phyloP scores from a whole-genome alignment of 148 eudicot genomes.

The Cornus kousa region DNA sequence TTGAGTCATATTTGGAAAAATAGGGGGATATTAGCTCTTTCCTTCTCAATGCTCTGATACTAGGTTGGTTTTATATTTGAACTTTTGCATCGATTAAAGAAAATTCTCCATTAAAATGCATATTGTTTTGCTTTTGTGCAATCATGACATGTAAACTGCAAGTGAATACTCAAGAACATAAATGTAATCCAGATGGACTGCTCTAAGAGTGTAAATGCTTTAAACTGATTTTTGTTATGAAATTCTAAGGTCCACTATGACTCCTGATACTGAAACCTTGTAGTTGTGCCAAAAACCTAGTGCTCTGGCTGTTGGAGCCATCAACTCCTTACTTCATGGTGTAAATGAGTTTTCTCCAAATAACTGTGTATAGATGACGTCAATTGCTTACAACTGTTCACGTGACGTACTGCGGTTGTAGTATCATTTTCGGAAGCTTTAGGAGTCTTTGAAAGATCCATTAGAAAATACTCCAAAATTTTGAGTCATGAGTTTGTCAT shows the following conservation, averaged over 20 bases:
- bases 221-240: background rate
- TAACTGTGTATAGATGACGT: background rate
- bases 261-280: background rate
- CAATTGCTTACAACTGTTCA: background rate
- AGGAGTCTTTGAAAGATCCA: background rate
- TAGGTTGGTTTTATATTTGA: slow-evolving; percentile 3
- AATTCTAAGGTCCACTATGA: background rate
- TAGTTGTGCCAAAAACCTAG: background rate
- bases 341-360: background rate
- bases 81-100: slow-evolving; percentile 6
- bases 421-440: background rate
- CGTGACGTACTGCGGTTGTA: background rate
- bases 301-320: background rate
- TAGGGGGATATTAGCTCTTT: slow-evolving; percentile 1
- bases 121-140: background rate
- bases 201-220: background rate
- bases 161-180: background rate
- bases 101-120: background rate
- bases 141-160: background rate
- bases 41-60: background rate
- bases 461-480: background rate
- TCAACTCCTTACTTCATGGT: background rate
- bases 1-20: slow-evolving; percentile 36
- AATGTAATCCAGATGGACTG: background rate
- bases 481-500: background rate